phyloP scores from a whole-genome alignment of 345 rosid species.

The Bruguiera parviflora region DNA sequence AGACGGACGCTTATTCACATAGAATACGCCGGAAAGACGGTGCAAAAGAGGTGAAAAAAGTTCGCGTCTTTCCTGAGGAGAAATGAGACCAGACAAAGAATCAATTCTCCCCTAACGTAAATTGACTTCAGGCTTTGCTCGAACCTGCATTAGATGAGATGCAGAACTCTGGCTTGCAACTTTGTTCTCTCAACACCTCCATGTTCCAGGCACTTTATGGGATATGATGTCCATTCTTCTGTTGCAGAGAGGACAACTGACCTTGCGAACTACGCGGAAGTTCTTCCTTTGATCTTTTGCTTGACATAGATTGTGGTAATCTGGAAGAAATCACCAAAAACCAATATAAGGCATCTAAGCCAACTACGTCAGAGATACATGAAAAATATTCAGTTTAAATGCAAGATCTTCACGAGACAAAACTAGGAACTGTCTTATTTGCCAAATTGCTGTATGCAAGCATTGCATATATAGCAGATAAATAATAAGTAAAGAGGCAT shows the following conservation, averaged over 20 bases:
- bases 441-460: no score
- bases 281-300: constrained; percentile 34
- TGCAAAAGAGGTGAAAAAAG: background rate
- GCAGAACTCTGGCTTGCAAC: constrained; percentile 3
- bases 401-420: no score
- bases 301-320: constrained; percentile 22
- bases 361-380: background rate
- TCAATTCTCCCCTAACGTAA: constrained; percentile 2
- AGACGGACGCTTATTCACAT: no score
- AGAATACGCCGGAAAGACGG: background rate
- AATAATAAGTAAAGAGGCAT: no score
- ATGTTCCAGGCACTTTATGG: constrained; percentile 1
- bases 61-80: constrained; percentile 13
- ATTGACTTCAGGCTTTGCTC: constrained; percentile 2
- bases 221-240: constrained; percentile 27
- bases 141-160: constrained; percentile 7
- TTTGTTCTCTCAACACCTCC: background rate
- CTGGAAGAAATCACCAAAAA: constrained; percentile 18
- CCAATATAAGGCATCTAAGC: background rate
- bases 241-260: constrained; percentile 16
- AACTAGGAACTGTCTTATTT: no score
- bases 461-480: no score
- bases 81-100: background rate
- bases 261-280: constrained; percentile 12
- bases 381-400: no score